A percentile compares a stretch with the other conserved stretches of the same genome.
Evolutionary conservation across 768 basidiomycete genomes (phyloP).

Genomic region (Lactarius tabidus): DNA sequence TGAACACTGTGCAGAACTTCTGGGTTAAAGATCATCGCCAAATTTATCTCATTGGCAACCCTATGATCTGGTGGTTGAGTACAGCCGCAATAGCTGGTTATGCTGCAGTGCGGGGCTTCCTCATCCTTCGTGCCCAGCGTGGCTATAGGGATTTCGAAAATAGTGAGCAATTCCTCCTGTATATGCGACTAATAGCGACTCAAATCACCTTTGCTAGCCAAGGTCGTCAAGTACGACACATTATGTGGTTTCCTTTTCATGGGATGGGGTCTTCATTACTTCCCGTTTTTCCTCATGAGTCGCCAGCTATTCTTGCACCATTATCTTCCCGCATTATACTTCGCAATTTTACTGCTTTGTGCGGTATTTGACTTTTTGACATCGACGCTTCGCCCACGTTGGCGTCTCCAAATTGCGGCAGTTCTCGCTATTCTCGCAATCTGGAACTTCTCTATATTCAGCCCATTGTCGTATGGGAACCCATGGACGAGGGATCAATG

Average conservation of each 20-base stretch:
- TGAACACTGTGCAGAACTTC: conserved; percentile 63
- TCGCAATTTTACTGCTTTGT: conserved; percentile 75
- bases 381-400: conserved; percentile 65
- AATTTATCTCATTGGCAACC: conserved; percentile 94
- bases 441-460: conserved; percentile 75
- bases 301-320: conserved; percentile 98
- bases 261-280: conserved; percentile 90
- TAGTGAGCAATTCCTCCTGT: conserved; percentile 49
- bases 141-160: conserved; percentile 90
- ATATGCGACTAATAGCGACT: neutral
- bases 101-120: conserved; percentile 61
- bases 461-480: conserved; percentile 78
- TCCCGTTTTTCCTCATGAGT: conserved; percentile 96
- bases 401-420: conserved; percentile 77
- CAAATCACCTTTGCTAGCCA: conserved; percentile 48
- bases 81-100: conserved; percentile 69
- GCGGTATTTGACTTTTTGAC: conserved; percentile 83
- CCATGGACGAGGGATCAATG: conserved; percentile 86
- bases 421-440: conserved; percentile 68
- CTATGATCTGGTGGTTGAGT: conserved; percentile 88
- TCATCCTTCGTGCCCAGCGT: conserved; percentile 85
- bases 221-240: conserved; percentile 87
- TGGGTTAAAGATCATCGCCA: conserved; percentile 98
- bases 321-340: conserved; percentile 96
- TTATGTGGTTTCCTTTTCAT: conserved; percentile 88